A percentile compares a stretch with the other conserved stretches of the same genome.
Conservation (phyloP, 305 asterid genomes). For the Fraxinus floribunda region DNA sequence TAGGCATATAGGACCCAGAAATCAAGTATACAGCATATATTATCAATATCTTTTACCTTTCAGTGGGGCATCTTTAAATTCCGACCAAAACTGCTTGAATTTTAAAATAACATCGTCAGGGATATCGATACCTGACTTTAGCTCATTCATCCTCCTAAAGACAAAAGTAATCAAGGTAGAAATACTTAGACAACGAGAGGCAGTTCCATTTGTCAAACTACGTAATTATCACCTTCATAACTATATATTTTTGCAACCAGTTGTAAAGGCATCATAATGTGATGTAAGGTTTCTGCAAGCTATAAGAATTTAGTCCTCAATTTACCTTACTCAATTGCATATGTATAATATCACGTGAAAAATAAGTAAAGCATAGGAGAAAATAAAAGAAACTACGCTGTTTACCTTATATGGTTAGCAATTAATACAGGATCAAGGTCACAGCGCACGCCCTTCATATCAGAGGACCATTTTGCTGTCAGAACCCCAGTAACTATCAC, state of each 20-base stretch:
- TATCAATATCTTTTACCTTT: conserved; percentile 49
- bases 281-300: not conserved
- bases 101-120: conserved; percentile 63
- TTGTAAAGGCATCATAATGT: not conserved
- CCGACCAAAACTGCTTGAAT: conserved; percentile 81
- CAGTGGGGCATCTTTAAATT: conserved; percentile 66
- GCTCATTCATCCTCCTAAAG: conserved; percentile 79
- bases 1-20: conserved; percentile 13
- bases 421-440: conserved; percentile 93
- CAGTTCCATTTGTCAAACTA: conserved; percentile 12
- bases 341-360: conserved; percentile 9
- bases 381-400: conserved; percentile 16
- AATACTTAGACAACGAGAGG: conserved; percentile 13
- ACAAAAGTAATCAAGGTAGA: conserved; percentile 19
- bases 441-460: conserved; percentile 80
- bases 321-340: not conserved
- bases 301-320: conserved; percentile 5
- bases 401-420: conserved; percentile 85
- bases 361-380: not conserved
- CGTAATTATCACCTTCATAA: conserved; percentile 7
- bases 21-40: conserved; percentile 3
- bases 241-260: not conserved
- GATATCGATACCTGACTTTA: conserved; percentile 71
- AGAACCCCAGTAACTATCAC: conserved; percentile 87
- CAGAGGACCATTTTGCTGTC: conserved; percentile 90